Conservation (phyloP, 2,329 filamentous ascomycete species). For the Chrysosporium queenslandicum region DNA sequence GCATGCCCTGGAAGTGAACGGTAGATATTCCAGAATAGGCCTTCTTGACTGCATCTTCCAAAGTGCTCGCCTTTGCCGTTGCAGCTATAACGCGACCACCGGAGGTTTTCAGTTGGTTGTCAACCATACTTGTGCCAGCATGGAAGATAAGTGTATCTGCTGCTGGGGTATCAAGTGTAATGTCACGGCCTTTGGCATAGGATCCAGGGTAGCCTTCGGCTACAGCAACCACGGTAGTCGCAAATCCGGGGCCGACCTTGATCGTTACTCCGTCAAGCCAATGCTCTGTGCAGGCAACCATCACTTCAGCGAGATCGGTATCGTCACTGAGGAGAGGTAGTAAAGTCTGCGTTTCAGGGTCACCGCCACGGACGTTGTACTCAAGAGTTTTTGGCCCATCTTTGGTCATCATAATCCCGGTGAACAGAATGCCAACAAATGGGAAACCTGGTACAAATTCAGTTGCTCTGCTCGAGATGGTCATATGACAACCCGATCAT, state of each 20-base stretch:
- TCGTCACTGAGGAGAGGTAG: constrained; percentile 66
- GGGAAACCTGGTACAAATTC: constrained; percentile 27
- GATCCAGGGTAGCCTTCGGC: constrained; percentile 81
- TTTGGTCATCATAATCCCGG: constrained; percentile 82
- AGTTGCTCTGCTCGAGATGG: constrained; percentile 26
- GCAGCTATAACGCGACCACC: constrained; percentile 90
- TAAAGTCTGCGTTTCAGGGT: constrained; percentile 83
- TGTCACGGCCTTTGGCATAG: constrained; percentile 68
- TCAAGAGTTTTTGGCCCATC: constrained; percentile 73
- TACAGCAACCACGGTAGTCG: constrained; percentile 87
- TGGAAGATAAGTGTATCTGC: constrained; percentile 72
- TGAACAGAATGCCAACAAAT: constrained; percentile 38
- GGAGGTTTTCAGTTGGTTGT: constrained; percentile 59
- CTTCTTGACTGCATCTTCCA: constrained; percentile 72
- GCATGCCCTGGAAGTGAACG: constrained; percentile 80
- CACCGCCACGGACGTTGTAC: constrained; percentile 88
- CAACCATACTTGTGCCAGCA: constrained; percentile 64
- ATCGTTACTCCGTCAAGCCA: constrained; percentile 61
- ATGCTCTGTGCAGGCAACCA: constrained; percentile 72
- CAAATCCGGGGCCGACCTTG: constrained; percentile 59
- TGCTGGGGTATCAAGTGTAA: constrained; percentile 45
- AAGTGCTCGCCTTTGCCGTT: constrained; percentile 64
- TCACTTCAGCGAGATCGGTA: constrained; percentile 76
- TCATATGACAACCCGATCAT: constrained; percentile 49
- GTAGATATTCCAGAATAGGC: constrained; percentile 75